Evolutionary conservation across 1,139 yeast species (phyloP).

Genomic region (Geotrichum aggregatum): DNA sequence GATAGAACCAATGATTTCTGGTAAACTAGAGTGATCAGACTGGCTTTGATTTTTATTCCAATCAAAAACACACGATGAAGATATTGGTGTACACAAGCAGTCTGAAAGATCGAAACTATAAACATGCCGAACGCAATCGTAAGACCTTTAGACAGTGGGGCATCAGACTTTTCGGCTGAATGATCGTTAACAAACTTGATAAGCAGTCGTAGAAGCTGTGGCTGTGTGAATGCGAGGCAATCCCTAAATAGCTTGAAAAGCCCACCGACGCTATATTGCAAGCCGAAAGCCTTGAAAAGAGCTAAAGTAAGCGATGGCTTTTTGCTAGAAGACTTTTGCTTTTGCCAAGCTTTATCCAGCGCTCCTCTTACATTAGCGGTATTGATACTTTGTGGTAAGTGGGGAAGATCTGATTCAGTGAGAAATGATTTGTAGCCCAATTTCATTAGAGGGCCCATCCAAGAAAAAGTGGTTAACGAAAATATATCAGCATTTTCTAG

Average conservation of each 20-base stretch:
- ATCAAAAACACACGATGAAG: conserved; percentile 83
- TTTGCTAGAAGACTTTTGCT: conserved; percentile 39
- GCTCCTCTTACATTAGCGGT: not conserved
- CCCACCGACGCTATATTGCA: conserved; percentile 65
- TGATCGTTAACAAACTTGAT: conserved; percentile 83
- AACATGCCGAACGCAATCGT: conserved; percentile 84
- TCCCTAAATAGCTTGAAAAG: conserved; percentile 78
- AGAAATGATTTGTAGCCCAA: conserved; percentile 73
- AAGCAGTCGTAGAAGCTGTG: conserved; percentile 71
- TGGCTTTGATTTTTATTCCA: conserved; percentile 84
- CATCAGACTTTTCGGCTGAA: conserved; percentile 37
- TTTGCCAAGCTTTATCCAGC: conserved; percentile 60
- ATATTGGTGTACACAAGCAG: conserved; percentile 84
- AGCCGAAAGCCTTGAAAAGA: conserved; percentile 66
- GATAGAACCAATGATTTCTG: conserved; percentile 76
- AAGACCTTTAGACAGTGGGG: conserved; percentile 65
- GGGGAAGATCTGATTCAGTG: conserved; percentile 75
- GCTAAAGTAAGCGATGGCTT: conserved; percentile 67
- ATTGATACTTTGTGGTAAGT: conserved; percentile 58
- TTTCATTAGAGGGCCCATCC: conserved; percentile 92
- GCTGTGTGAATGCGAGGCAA: conserved; percentile 78
- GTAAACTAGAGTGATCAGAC: conserved; percentile 70
- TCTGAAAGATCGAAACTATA: conserved; percentile 72
- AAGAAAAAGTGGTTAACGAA: conserved; percentile 70
- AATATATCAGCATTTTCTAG: conserved; percentile 79